Evolutionary conservation across 2,329 filamentous ascomycete species (phyloP), one percentile per base, ranked within the genome.

Genomic region (Cyphellophora attinorum): DNA sequence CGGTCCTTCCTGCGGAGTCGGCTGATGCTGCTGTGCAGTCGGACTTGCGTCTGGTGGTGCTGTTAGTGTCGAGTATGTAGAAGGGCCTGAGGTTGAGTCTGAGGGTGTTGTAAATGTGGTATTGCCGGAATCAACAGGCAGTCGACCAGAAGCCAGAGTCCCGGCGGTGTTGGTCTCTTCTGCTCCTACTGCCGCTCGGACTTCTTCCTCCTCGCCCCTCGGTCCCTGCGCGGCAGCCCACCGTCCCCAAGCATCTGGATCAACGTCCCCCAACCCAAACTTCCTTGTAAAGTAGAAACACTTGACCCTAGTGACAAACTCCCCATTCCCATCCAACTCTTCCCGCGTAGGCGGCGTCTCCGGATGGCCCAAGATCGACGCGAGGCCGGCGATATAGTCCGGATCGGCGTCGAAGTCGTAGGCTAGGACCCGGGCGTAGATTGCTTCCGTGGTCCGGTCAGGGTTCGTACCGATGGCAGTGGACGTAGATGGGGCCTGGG

Each of bases 231-330:
- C 39, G 16, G 48, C 42, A 37, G 77, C 58, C 75, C 82, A 86
- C 19, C 62, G 55, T 52, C 79, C 78, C 61, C 88, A 91, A 33
- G 61, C 60, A 34, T 72, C 60, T 46, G 81, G 83, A 52, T 84
- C 72, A 42, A 89, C 70, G 12, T 67, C 47, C 4, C 44, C 34
- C 11, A 61, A 31, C 2, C 56, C 57, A 34, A 56, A 46, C 49
- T 62, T 64, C 27, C 61, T 62, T 21, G 63, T 58, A 40, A 60
- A 64, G 39, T 65, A 68, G 46, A 67, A 68, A 42, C 62, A 66
- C 51, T 64, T 61, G 11, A 64, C 64, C 42, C 61, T 59, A 11
- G 64, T 37, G 11, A 65, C 58, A 16, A 67, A 51, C 36, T 61
- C 60, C 33, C 62, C 55, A 13, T 57, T 53, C 15, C 55, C 51